Conservation (phyloP, 2,329 filamentous ascomycete genomes). For the Colletotrichum sp. region DNA sequence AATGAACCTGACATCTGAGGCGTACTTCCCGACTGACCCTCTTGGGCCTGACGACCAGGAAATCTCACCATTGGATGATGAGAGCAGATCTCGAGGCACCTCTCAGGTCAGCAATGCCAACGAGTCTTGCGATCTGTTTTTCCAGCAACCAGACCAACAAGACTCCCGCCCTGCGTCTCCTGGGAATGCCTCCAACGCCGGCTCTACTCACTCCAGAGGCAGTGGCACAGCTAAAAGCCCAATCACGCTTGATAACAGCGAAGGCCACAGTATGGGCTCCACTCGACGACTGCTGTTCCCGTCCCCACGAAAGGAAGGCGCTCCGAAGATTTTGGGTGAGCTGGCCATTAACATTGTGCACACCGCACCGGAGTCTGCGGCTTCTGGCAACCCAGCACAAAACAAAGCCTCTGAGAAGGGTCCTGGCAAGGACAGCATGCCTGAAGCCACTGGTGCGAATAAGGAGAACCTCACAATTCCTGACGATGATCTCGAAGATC, state of each 20-base stretch:
- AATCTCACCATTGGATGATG: constrained; percentile 7
- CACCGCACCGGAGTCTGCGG: constrained; percentile 30
- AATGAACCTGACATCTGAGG: constrained; percentile 56
- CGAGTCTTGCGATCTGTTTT: background rate
- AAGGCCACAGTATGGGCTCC: constrained; percentile 51
- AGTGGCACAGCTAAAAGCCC: constrained; percentile 62
- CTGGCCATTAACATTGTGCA: constrained; percentile 57
- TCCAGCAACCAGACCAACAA: constrained; percentile 1
- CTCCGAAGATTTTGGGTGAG: constrained; percentile 65
- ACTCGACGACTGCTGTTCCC: constrained; percentile 79
- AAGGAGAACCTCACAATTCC: constrained; percentile 59
- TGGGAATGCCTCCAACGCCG: constrained; percentile 33
- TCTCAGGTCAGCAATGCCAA: constrained; percentile 17
- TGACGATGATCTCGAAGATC: constrained; percentile 61
- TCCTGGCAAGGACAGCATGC: constrained; percentile 12
- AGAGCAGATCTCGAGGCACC: constrained; percentile 16
- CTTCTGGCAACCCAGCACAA: constrained; percentile 33
- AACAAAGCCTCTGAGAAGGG: constrained; percentile 48
- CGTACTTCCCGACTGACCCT: constrained; percentile 58
- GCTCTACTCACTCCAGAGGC: constrained; percentile 58
- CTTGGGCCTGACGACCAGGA: constrained; percentile 39
- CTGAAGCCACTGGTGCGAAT: background rate
- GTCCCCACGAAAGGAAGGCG: constrained; percentile 70
- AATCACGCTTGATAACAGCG: constrained; percentile 55
- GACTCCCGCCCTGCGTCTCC: constrained; percentile 7